A percentile compares a stretch with the other conserved stretches of the same genome.
These are phyloP conservation scores for Ulota crispa DNA, from an alignment of 225 moss, liverwort and hornwort species.

Conservation along the genomic window DNA sequence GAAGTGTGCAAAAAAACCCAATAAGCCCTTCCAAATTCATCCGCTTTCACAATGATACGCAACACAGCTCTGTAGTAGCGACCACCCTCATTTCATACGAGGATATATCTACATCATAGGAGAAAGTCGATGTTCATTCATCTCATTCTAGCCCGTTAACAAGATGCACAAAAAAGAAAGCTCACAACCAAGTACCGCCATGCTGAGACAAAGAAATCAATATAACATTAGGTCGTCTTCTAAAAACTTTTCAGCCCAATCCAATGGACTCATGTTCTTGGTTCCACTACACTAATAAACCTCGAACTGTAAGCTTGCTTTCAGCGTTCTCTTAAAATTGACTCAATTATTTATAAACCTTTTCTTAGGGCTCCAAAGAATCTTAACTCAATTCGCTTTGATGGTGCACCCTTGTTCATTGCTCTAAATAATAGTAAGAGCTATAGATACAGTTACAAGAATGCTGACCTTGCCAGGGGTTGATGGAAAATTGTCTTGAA, in stretches of 20 bases:
- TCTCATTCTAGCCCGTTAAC: background rate
- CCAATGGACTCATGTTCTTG: background rate
- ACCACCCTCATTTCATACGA: background rate
- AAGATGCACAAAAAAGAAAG: background rate
- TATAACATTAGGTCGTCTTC: background rate
- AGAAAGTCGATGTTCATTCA: background rate
- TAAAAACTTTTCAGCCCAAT: background rate
- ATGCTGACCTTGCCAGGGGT: conserved; percentile 67
- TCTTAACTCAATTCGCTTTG: background rate
- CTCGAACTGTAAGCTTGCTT: background rate
- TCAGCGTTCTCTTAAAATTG: background rate
- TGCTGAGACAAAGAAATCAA: background rate
- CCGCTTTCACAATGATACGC: background rate
- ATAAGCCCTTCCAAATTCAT: background rate
- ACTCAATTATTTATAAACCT: background rate
- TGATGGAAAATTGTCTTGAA: conserved; percentile 60
- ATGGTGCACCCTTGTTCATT: background rate
- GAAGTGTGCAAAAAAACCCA: conserved; percentile 3
- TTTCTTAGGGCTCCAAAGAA: background rate
- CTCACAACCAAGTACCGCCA: too few species aligned
- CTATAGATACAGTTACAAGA: conserved; percentile 28
- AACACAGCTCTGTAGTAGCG: background rate
- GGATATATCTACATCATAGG: background rate
- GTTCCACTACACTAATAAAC: background rate
- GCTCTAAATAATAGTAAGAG: background rate